Evolutionary conservation across 768 basidiomycete species (phyloP), one percentile per base, ranked within the genome.

Genomic region (Rubroboletus pulcherrimus): DNA sequence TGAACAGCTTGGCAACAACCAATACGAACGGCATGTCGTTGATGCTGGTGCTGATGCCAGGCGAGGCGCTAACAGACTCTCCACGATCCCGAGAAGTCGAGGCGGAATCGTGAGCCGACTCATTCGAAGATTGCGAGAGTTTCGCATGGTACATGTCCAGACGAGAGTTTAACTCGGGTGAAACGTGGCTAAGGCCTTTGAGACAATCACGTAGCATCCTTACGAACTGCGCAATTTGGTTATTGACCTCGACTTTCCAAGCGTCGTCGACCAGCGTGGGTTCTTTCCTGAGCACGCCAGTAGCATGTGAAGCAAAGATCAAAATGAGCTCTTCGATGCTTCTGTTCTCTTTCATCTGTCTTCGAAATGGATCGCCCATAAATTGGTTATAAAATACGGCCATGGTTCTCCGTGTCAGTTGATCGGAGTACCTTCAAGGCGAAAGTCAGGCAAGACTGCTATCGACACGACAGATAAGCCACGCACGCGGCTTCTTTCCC

Each of bases 241-340:
- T 87, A 70, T 97, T 95, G 42, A 98, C 81, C 69, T 95, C 92
- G 44, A 84, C 68, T 69, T 98, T 98, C 95, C 95, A 98, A 21
- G 83, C 89, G 46, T 97, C 94, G 24, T 85, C 89, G 15, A 80
- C 81, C 2, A 94, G 75, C 2, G 89, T 80, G 0, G 90, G 90
- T 61, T 95, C 93, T 73, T 97, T 97, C 80, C 87, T 89, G 56
- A 98, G 80, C 9, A 91, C 84, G 29, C 83, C 80, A 3, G 91
- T 93, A 4, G 96, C 91, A 50, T 93, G 86, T 1, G 94, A 91
- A 11, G 95, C 95, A 65, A 98, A 98, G 81, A 91, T 90, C 49
- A 99, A 79, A 56, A 99, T 96, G 52, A 99, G 86, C 60, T 98
- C 94, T 74, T 99, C 97, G 38, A 98, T 91, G 75, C 96, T 97